Evolutionary conservation across 192 early-diverging fungal genomes (phyloP).

Genomic region (Gamsiella multidivaricata): DNA sequence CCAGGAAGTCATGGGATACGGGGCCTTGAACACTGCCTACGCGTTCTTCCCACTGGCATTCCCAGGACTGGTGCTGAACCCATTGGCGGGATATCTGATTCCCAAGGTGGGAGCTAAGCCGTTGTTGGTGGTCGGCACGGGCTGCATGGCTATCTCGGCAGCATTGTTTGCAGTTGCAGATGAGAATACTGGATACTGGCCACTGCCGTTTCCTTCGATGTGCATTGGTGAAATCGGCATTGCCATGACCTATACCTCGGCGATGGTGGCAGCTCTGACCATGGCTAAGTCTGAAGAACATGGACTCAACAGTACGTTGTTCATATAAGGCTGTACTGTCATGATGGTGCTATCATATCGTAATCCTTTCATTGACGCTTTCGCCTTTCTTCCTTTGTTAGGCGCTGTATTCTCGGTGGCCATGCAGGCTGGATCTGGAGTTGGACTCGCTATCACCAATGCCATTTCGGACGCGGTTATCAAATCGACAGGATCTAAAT

Average conservation of each 20-base stretch:
- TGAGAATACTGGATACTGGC: conserved; percentile 40
- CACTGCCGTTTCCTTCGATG: conserved; percentile 51
- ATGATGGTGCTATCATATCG: neutral
- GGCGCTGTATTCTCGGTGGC: conserved; percentile 56
- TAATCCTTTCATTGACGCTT: neutral
- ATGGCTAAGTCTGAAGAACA: conserved; percentile 52
- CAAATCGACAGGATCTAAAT: conserved; percentile 23
- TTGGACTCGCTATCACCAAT: conserved; percentile 56
- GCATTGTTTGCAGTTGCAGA: conserved; percentile 36
- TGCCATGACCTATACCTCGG: conserved; percentile 52
- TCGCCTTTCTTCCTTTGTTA: neutral
- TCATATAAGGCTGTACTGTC: neutral
- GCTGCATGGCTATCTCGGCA: conserved; percentile 41
- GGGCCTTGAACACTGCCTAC: conserved; percentile 55
- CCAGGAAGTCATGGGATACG: conserved; percentile 59
- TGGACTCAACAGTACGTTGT: conserved; percentile 48
- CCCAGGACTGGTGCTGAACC: conserved; percentile 47
- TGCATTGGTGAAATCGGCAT: conserved; percentile 52
- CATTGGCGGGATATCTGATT: conserved; percentile 55
- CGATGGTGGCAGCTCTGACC: conserved; percentile 50
- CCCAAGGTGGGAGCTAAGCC: conserved; percentile 49
- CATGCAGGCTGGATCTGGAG: conserved; percentile 55
- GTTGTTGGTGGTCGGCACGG: conserved; percentile 35
- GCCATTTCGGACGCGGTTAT: conserved; percentile 52
- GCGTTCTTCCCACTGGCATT: conserved; percentile 60